phyloP scores from a whole-genome alignment of 331 rosid species.

The Pyrus hybrid region DNA sequence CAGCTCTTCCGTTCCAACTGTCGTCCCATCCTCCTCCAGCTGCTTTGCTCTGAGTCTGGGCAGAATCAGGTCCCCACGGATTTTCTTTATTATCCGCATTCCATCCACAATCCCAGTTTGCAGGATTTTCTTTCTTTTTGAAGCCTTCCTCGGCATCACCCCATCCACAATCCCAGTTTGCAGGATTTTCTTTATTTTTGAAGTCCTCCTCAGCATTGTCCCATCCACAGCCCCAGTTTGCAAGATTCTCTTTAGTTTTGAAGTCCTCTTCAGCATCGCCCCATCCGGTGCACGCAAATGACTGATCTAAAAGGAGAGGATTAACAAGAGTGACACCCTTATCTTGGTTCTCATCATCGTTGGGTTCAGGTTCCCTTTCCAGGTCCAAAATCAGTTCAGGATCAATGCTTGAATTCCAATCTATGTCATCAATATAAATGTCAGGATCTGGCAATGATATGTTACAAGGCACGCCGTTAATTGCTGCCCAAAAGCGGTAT shows the following conservation, averaged over 20 bases:
- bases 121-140: conserved; percentile 16
- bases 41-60: background rate
- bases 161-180: conserved; percentile 39
- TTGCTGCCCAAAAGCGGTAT: conserved; percentile 51
- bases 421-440: conserved; percentile 43
- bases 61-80: conserved; percentile 29
- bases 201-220: conserved; percentile 3
- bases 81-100: conserved; percentile 17
- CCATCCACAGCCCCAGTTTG: conserved; percentile 13
- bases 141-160: conserved; percentile 32
- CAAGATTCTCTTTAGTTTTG: conserved; percentile 15
- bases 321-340: conserved; percentile 27
- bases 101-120: conserved; percentile 14
- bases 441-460: conserved; percentile 62
- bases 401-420: conserved; percentile 55
- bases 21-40: conserved; percentile 14
- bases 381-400: conserved; percentile 51
- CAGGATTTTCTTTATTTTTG: conserved; percentile 10
- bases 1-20: conserved; percentile 27
- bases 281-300: conserved; percentile 57
- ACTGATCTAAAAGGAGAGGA: conserved; percentile 31
- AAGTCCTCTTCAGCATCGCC: conserved; percentile 34
- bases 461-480: conserved; percentile 37
- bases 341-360: background rate
- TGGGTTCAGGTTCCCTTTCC: conserved; percentile 34